Conservation (phyloP, 768 basidiomycete genomes). For the Hysterangium stoloniferum region DNA sequence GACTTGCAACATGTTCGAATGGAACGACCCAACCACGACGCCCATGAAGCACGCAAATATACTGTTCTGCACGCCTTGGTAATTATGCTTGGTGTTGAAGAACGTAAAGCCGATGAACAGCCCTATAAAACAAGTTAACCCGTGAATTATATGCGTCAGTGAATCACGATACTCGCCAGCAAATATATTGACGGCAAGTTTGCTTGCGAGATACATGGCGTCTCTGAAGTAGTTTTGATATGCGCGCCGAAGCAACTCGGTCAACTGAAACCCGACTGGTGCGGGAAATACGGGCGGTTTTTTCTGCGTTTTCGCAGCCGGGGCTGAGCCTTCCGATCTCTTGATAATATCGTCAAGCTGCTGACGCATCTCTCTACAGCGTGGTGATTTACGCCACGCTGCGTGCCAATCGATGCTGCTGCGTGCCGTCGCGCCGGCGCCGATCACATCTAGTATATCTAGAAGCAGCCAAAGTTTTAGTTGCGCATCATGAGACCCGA, state of each 20-base stretch:
- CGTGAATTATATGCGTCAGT: slow-evolving; percentile 9
- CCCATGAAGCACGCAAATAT: slow-evolving; percentile 40
- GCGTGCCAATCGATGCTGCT: slow-evolving; percentile 49
- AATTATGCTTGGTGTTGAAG: slow-evolving; percentile 43
- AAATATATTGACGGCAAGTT: slow-evolving; percentile 28
- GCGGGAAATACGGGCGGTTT: slow-evolving; percentile 42
- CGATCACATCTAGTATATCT: slow-evolving; percentile 60
- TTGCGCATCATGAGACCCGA: slow-evolving; percentile 11
- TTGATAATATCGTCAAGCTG: slow-evolving; percentile 42
- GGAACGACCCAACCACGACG: slow-evolving; percentile 34
- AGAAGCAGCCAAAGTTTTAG: not conserved
- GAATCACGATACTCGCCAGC: slow-evolving; percentile 2
- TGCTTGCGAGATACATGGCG: slow-evolving; percentile 47
- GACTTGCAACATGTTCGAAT: slow-evolving; percentile 54
- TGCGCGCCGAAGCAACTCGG: slow-evolving; percentile 38
- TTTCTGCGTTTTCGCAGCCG: slow-evolving; percentile 25
- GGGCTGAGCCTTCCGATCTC: slow-evolving; percentile 17
- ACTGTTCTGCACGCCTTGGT: slow-evolving; percentile 57
- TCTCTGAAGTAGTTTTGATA: slow-evolving; percentile 43
- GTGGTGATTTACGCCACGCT: slow-evolving; percentile 48
- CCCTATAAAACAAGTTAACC: slow-evolving; percentile 20
- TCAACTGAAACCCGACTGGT: slow-evolving; percentile 42
- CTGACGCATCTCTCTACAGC: slow-evolving; percentile 42
- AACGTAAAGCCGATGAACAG: slow-evolving; percentile 51
- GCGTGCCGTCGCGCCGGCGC: slow-evolving; percentile 59